Percentiles rank a stretch among this genome's conserved stretches.
phyloP scores from a whole-genome alignment of 1,284 basidiomycete species.

The Sanghuangporus baumii region DNA sequence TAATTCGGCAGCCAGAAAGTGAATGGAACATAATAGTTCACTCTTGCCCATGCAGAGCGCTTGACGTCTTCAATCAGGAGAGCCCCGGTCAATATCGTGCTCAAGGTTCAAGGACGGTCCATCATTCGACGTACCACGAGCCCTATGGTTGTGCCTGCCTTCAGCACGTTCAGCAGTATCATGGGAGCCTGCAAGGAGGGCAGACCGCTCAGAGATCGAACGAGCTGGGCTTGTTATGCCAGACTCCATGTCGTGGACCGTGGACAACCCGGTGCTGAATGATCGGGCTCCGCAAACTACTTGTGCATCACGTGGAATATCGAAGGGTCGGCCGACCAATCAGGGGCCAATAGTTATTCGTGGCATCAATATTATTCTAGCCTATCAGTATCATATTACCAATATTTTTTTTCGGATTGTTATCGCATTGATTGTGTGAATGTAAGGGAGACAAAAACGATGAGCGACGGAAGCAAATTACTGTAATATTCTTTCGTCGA shows the following conservation, averaged over 20 bases:
- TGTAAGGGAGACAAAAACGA: too few species aligned
- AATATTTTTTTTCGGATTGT: too few species aligned
- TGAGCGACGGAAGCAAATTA: too few species aligned
- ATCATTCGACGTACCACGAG: not conserved
- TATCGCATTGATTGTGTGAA: too few species aligned
- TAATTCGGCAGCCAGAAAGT: constrained; percentile 84
- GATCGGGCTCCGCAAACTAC: too few species aligned
- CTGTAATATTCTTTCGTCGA: too few species aligned
- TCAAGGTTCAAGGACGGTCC: not conserved
- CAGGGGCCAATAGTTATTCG: too few species aligned
- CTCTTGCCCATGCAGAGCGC: constrained; percentile 23
- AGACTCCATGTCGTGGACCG: not conserved
- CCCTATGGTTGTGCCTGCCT: not conserved
- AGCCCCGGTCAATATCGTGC: not conserved
- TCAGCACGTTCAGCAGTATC: constrained; percentile 7
- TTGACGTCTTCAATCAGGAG: not conserved
- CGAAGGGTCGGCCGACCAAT: too few species aligned
- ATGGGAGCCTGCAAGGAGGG: constrained; percentile 4
- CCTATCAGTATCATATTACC: too few species aligned
- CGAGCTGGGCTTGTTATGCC: not conserved
- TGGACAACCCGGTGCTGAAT: not conserved
- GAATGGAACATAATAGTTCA: constrained; percentile 67
- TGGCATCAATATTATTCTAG: too few species aligned
- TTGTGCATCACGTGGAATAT: too few species aligned
- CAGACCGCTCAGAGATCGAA: constrained; percentile 9